Conservation (phyloP, 2,329 filamentous ascomycete species). For the Aspergillus puulaauensis region DNA sequence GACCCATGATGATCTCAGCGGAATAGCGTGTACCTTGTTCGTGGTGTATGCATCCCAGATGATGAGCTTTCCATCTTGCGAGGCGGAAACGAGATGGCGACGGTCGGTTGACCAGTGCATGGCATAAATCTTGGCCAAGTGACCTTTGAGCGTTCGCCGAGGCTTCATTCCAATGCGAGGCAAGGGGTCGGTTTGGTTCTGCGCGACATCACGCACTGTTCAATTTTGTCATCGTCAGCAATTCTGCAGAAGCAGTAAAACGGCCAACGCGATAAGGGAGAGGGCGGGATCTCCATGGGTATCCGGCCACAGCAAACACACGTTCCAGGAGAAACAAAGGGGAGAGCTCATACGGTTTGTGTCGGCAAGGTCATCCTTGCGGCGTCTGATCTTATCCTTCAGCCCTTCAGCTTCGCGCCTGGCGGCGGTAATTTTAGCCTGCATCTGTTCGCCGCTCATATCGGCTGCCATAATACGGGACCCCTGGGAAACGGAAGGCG, state of each 20-base stretch:
- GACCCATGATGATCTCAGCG: constrained; percentile 96
- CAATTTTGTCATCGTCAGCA: constrained; percentile 24
- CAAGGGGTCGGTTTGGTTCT: constrained; percentile 87
- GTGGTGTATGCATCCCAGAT: constrained; percentile 99
- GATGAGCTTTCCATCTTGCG: constrained; percentile 98
- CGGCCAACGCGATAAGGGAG: background rate
- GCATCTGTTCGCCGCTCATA: constrained; percentile 65
- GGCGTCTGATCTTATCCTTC: constrained; percentile 98
- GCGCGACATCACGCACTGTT: constrained; percentile 85
- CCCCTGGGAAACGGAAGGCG: constrained; percentile 25
- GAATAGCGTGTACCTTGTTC: constrained; percentile 99
- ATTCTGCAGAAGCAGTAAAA: constrained; percentile 2
- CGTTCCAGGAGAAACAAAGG: constrained; percentile 10
- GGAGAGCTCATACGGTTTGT: constrained; percentile 76
- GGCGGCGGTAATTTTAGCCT: constrained; percentile 88
- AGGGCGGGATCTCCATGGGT: background rate
- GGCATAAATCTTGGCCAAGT: constrained; percentile 98
- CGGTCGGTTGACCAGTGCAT: constrained; percentile 99
- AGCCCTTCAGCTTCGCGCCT: constrained; percentile 95
- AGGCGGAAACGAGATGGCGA: constrained; percentile 94
- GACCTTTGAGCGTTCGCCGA: constrained; percentile 93
- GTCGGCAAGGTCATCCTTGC: constrained; percentile 99
- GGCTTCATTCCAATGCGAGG: constrained; percentile 96
- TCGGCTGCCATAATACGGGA: constrained; percentile 45
- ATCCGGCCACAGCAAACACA: no score